These are phyloP conservation scores for Solanum pinnatisectum DNA, from an alignment of 257 asterid genomes.

Conservation along the genomic window DNA sequence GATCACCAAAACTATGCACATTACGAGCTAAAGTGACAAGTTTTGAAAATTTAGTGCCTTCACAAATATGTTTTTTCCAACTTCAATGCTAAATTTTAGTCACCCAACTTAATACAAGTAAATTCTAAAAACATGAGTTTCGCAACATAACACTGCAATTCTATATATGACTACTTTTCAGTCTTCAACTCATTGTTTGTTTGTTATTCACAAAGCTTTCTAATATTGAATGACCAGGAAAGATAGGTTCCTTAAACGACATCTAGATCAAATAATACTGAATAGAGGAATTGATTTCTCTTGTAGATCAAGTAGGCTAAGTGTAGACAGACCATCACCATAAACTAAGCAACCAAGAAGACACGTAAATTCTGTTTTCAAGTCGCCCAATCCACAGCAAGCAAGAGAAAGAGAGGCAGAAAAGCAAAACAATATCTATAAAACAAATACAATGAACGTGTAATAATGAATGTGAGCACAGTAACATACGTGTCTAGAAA, in stretches of 20 bases:
- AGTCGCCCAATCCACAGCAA: not conserved
- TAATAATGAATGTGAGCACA: not conserved
- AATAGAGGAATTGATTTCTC: not conserved
- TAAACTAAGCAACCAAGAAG: not conserved
- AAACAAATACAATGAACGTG: not conserved
- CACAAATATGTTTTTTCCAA: not conserved
- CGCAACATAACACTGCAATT: not conserved
- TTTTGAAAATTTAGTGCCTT: not conserved
- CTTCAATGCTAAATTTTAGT: not conserved
- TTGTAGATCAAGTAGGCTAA: not conserved
- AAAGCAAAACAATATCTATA: not conserved
- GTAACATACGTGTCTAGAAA: slow-evolving; percentile 69
- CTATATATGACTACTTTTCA: not conserved
- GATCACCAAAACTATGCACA: not conserved
- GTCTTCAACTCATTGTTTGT: not conserved
- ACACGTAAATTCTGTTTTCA: not conserved
- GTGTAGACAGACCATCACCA: not conserved
- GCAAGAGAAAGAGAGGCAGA: not conserved
- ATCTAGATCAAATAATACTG: not conserved
- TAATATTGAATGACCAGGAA: not conserved
- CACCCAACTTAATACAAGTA: not conserved
- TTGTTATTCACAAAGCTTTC: not conserved
- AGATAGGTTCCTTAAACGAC: not conserved
- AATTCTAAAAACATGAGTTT: not conserved
- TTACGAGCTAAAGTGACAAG: not conserved